Conservation (phyloP, 371 early-diverging fungal genomes). For the Smittium culicis region DNA sequence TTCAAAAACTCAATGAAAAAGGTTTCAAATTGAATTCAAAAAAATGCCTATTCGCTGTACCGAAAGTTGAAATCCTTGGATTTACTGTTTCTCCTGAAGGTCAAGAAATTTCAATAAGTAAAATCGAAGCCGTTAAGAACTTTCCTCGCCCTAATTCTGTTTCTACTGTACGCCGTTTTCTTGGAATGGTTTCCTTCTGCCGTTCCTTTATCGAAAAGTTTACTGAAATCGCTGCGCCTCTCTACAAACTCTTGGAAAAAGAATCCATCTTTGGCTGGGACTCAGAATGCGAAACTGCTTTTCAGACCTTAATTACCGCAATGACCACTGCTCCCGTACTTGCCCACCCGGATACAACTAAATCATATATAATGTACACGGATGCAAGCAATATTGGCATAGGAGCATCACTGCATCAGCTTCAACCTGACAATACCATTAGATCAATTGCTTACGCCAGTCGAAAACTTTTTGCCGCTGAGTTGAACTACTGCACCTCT, state of each 20-base stretch:
- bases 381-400: slow-evolving; percentile 33
- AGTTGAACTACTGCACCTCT: background rate
- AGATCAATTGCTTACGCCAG: background rate
- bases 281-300: background rate
- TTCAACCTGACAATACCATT: background rate
- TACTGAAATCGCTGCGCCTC: slow-evolving; percentile 19
- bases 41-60: too few relatives aligned
- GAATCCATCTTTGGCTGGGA: background rate
- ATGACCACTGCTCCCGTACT: slow-evolving; percentile 7
- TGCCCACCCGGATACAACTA: slow-evolving; percentile 6
- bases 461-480: slow-evolving; percentile 1
- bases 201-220: slow-evolving; percentile 20
- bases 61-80: too few relatives aligned
- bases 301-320: background rate
- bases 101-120: too few relatives aligned
- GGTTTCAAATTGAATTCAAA: too few relatives aligned
- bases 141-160: too few relatives aligned
- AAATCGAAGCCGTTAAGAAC: too few relatives aligned
- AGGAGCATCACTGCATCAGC: slow-evolving; percentile 6
- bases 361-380: slow-evolving; percentile 28
- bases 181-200: slow-evolving; percentile 31
- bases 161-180: slow-evolving; percentile 16
- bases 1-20: too few relatives aligned
- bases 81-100: too few relatives aligned
- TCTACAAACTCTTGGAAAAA: slow-evolving; percentile 13